Conservation (phyloP, 129 eudicot genomes). For the Lactuca sativa region DNA sequence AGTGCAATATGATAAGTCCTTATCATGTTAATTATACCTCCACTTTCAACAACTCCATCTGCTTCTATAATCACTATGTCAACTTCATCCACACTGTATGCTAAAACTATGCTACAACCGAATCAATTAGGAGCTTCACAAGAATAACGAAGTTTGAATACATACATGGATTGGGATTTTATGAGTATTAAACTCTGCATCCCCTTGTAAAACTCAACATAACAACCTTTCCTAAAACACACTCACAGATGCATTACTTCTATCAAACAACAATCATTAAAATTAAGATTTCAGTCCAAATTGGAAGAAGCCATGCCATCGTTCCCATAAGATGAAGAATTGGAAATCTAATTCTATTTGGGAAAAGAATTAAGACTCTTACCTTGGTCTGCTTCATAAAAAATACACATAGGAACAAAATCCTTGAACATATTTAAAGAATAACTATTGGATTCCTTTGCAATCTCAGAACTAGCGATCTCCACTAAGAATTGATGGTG, state of each 20-base stretch:
- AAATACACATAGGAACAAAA: conserved; percentile 79
- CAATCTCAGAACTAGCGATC: conserved; percentile 57
- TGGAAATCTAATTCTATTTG: background rate
- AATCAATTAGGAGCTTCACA: conserved; percentile 86
- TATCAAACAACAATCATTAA: no score
- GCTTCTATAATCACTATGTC: conserved; percentile 99
- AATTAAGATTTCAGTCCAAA: no score
- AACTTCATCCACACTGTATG: conserved; percentile 91
- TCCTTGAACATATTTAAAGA: conserved; percentile 76
- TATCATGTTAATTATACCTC: conserved; percentile 98
- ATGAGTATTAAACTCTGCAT: no score
- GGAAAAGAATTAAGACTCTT: conserved; percentile 18
- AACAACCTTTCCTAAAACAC: conserved; percentile 55
- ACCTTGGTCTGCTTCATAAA: conserved; percentile 77
- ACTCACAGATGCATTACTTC: conserved; percentile 6
- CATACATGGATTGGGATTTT: conserved; percentile 47
- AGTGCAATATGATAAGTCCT: conserved; percentile 93
- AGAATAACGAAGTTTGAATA: conserved; percentile 56
- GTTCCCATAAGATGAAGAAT: no score
- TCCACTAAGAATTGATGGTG: conserved; percentile 65
- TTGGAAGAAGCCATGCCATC: background rate
- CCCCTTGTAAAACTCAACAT: conserved; percentile 41
- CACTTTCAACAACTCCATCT: conserved; percentile 97
- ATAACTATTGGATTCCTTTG: conserved; percentile 62
- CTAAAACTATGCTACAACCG: conserved; percentile 54